These are phyloP conservation scores for Amanita rubescens DNA, from an alignment of 768 basidiomycete genomes.

Conservation along the genomic window DNA sequence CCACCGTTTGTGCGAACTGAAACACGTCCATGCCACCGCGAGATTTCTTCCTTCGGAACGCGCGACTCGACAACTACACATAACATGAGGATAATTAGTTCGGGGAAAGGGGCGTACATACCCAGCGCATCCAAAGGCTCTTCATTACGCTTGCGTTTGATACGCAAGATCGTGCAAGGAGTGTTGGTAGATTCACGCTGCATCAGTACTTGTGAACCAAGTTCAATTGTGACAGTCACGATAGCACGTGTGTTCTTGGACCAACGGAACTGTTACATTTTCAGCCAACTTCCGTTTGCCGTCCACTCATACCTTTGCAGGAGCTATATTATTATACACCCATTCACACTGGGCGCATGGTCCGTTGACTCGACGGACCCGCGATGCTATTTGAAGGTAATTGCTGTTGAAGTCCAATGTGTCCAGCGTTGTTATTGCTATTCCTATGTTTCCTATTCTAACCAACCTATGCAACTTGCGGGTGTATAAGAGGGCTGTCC, in stretches of 20 bases:
- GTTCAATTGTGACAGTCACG: background rate
- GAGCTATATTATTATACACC: background rate
- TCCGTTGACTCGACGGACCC: background rate
- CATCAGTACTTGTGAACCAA: conserved; percentile 20
- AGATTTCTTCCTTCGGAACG: conserved; percentile 53
- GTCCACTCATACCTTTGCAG: too few species aligned
- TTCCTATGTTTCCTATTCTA: background rate
- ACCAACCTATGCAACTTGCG: background rate
- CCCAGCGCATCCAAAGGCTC: conserved; percentile 79
- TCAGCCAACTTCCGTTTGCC: too few species aligned
- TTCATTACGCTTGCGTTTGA: conserved; percentile 77
- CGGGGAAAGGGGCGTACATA: conserved; percentile 22
- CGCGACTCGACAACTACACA: conserved; percentile 57
- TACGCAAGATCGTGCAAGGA: conserved; percentile 66
- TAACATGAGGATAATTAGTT: conserved; percentile 11
- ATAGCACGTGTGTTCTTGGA: background rate
- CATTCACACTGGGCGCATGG: background rate
- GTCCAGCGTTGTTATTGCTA: background rate
- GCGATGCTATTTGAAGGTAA: background rate
- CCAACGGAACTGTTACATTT: too few species aligned
- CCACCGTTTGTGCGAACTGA: conserved; percentile 77
- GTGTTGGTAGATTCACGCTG: conserved; percentile 23
- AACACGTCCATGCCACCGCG: conserved; percentile 54
- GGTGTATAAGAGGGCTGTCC: background rate
- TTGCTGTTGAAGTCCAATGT: background rate